These are phyloP conservation scores for Luffa acutangula DNA, from an alignment of 306 rosid genomes.

Conservation along the genomic window DNA sequence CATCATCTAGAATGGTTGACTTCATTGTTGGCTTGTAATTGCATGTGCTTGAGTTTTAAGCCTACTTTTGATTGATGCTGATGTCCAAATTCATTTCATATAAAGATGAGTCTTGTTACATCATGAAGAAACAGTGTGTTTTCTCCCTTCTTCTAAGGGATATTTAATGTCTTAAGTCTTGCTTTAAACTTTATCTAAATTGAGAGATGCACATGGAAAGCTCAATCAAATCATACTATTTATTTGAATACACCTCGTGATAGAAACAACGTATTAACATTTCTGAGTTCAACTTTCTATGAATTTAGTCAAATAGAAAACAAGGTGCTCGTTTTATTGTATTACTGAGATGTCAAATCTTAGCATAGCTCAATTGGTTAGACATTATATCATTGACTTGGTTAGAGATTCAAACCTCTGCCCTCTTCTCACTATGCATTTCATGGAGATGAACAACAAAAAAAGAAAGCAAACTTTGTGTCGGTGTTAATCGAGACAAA, in stretches of 20 bases:
- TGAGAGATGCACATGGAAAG: neutral
- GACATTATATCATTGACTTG: too few relatives aligned
- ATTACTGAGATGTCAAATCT: too few relatives aligned
- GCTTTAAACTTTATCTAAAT: neutral
- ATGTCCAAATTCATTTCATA: neutral
- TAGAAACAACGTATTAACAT: too few relatives aligned
- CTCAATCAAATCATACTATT: neutral
- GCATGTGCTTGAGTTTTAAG: neutral
- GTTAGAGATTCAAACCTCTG: too few relatives aligned
- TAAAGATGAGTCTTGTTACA: neutral
- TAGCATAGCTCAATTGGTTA: too few relatives aligned
- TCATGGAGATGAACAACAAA: too few relatives aligned
- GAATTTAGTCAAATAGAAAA: neutral
- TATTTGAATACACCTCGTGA: too few relatives aligned
- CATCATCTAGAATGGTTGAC: neutral
- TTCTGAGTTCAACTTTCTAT: too few relatives aligned
- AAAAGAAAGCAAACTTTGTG: neutral
- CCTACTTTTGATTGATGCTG: neutral
- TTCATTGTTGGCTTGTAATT: neutral
- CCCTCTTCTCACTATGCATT: too few relatives aligned
- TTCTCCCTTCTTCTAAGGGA: neutral
- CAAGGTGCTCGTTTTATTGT: too few relatives aligned
- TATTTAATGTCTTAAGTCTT: neutral
- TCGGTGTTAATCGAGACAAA: neutral
- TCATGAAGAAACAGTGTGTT: neutral